Evolutionary conservation across 179 eudicot species (phyloP).

Genomic region (Spergularia azorica): DNA sequence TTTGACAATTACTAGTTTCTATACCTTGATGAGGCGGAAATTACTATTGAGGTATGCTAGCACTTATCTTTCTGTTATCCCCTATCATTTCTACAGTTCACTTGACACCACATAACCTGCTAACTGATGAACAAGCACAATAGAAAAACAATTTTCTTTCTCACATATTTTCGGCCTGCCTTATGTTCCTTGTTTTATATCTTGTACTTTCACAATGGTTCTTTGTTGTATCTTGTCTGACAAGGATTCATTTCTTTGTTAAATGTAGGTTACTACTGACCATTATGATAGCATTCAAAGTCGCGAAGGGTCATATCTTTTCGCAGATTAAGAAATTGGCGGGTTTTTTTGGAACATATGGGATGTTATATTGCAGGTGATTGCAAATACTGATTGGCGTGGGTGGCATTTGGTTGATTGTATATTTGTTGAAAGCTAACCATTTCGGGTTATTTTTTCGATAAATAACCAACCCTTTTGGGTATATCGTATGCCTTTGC

Average conservation of each 20-base stretch:
- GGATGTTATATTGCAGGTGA: conserved; percentile 7
- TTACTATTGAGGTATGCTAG: not conserved
- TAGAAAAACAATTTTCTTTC: not conserved
- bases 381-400: conserved; percentile 6
- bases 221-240: not conserved
- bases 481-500: not conserved
- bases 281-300: conserved; percentile 18
- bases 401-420: conserved; percentile 16
- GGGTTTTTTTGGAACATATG: not conserved
- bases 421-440: conserved; percentile 8
- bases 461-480: not conserved
- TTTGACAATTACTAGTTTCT: not conserved
- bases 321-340: not conserved
- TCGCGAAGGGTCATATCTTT: not conserved
- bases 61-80: not conserved
- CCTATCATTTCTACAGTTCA: not conserved
- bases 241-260: not conserved
- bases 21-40: not conserved
- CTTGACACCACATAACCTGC: too few relatives aligned
- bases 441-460: not conserved
- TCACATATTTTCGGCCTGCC: not conserved
- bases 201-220: too few relatives aligned
- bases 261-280: conserved; percentile 26
- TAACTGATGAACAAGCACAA: too few relatives aligned
- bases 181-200: too few relatives aligned